Base-by-base conservation (phyloP, 202 grass and related monocot genomes). In the Hordeum pubiflorum region DNA sequence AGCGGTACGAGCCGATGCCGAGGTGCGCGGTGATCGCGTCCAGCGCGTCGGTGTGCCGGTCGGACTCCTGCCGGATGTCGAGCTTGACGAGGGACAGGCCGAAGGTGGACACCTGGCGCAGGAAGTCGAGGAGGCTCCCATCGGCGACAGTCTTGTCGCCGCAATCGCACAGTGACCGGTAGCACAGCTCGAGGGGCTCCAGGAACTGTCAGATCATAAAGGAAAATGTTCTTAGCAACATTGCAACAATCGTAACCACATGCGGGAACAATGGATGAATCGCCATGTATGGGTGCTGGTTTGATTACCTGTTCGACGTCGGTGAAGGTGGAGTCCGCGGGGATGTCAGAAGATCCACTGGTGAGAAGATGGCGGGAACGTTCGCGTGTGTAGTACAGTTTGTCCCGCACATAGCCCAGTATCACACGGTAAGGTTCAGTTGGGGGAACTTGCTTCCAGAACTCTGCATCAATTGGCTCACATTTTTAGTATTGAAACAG, bases 51-150 rank as follows among this genome's bases (percentile, higher is more conserved):
- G 91, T 92, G 76, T 97, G 94, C 15, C 90, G 88, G 12, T 97
- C 94, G 3, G 94, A 97, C 77, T 97, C 94, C 82, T 97, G 91
- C 26, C 94, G 85, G 62, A 97, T 97, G 82, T 97, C 94, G 0
- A 94, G 88, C 85, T 88, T 94, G 66, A 87, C 86, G 2, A 97
- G 84, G 63, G 89, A 72, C 1, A 97, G 86, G 24, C 94, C 91
- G 81, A 97, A 97, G 0, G 84, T 91, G 1, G 88, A 91, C 5
- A 97, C 86, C 81, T 97, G 94, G 0, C 91, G 91, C 41, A 94
- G 69, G 81, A 92, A 92, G 52, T 97, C 89, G 17, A 97, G 94
- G 37, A 97, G 94, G 76, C 79, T 89, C 5, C 94, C 94, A 62
- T 97, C 88, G 15, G 94, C 94, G 44, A 97, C 84, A 10, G 81